Evolutionary conservation across 2,329 filamentous ascomycete genomes (phyloP), one percentile per base, ranked within the genome.

Genomic region (Sodiomyces alkalinus): DNA sequence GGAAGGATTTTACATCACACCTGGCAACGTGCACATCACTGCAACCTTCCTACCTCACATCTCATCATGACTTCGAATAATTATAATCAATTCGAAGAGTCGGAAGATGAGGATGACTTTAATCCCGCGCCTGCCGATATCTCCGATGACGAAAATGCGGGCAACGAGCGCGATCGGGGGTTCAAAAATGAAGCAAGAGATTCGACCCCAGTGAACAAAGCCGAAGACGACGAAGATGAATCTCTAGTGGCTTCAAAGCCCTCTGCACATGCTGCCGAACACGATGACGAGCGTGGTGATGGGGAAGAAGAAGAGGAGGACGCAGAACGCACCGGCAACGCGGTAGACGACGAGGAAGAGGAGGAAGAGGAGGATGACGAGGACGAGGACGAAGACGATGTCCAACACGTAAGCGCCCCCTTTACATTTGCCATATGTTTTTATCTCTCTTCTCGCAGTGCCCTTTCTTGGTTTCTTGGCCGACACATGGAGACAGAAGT

Each of bases 91-190:
- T 65, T 59, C 45, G 62, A 71, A 43, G 70, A 75, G 35, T 75
- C 69, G 34, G 78, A 81, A 31, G 81, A 90, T 28, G 85, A 92
- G 42, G 76, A 80, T 35, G 79, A 87, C 50, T 93, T 94, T 65
- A 92, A 93, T 51, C 86, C 85, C 28, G 72, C 67, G 27, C 76
- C 78, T 13, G 77, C 71, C 34, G 71, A 82, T 33, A 46, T 71
- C 19, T 90, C 80, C 3, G 81, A 87, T 39, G 74, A 73, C 27
- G 80, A 83, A 34, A 65, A 60, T 14, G 54, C 50, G 19, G 56
- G 55, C 4, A 53, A 56, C 5, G 51, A 53, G 11, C 36, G 22
- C n/a, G 58, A 65, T 1, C 35, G 36, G 26, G 34, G 34, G 28
- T 22, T 33, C 30, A 39, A 61, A 58, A 13, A 62, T 61, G 70